phyloP scores from a whole-genome alignment of 805 yeast genomes.

The Yueomyces sinensis region DNA sequence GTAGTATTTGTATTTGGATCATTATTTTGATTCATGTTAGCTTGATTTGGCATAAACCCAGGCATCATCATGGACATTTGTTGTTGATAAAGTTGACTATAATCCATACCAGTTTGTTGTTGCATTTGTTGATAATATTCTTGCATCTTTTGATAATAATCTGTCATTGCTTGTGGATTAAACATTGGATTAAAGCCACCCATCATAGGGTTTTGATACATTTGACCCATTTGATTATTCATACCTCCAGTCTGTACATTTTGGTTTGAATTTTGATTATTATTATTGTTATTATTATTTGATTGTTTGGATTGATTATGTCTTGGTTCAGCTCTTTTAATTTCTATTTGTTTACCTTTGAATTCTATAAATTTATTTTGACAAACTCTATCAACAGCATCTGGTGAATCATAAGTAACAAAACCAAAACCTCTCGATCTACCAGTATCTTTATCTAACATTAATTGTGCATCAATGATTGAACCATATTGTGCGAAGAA shows the following conservation, averaged over 20 bases:
- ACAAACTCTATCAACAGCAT: conserved; percentile 82
- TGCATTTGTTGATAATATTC: conserved; percentile 30
- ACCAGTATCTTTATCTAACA: conserved; percentile 96
- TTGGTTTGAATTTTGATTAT: conserved; percentile 7
- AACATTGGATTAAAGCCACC: conserved; percentile 25
- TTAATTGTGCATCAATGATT: conserved; percentile 88
- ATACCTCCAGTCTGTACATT: not conserved
- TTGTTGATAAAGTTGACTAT: conserved; percentile 21
- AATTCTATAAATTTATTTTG: conserved; percentile 69
- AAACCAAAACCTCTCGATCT: conserved; percentile 96
- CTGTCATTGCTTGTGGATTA: conserved; percentile 45
- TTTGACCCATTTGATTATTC: conserved; percentile 13
- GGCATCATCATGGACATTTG: conserved; percentile 23
- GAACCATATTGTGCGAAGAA: conserved; percentile 82
- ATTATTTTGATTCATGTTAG: not conserved
- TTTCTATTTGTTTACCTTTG: conserved; percentile 78
- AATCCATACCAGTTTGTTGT: conserved; percentile 22
- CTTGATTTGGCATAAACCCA: conserved; percentile 6
- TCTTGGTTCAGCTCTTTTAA: conserved; percentile 74
- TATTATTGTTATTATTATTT: conserved; percentile 2
- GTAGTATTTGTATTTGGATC: too few species aligned
- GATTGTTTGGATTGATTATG: conserved; percentile 34
- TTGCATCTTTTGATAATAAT: conserved; percentile 50
- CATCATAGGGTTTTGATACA: conserved; percentile 24
- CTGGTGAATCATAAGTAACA: conserved; percentile 88